A percentile compares a stretch with the other conserved stretches of the same genome.
Conservation (phyloP, 805 yeast genomes). For the Ogataea polymorpha region DNA sequence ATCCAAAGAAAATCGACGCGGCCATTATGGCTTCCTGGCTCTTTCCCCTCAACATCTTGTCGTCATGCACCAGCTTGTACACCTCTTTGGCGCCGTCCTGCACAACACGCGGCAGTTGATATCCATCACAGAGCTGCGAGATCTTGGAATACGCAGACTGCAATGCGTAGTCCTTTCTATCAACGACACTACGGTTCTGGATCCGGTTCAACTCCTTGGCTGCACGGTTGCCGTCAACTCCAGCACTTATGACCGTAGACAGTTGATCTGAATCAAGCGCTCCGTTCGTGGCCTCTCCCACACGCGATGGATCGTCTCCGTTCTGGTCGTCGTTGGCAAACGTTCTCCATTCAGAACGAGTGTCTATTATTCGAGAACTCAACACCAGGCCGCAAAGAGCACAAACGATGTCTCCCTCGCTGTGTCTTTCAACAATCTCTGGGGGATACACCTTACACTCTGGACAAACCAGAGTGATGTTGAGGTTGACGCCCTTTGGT, state of each 20-base stretch:
- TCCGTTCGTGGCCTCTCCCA: conserved; percentile 95
- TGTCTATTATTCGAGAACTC: conserved; percentile 88
- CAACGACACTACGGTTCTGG: conserved; percentile 81
- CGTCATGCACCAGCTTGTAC: conserved; percentile 86
- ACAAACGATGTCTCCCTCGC: conserved; percentile 98
- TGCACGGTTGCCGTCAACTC: conserved; percentile 76
- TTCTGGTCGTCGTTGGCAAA: conserved; percentile 97
- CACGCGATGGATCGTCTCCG: conserved; percentile 98
- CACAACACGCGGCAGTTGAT: conserved; percentile 88
- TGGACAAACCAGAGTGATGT: conserved; percentile 88
- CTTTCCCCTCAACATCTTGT: conserved; percentile 80
- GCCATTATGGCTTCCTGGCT: conserved; percentile 95
- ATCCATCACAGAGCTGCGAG: conserved; percentile 96
- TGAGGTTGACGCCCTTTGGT: conserved; percentile 72
- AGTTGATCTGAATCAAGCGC: conserved; percentile 86
- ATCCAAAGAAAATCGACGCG: conserved; percentile 90
- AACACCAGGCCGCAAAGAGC: conserved; percentile 94
- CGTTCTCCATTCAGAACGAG: conserved; percentile 98
- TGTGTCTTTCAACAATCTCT: conserved; percentile 87
- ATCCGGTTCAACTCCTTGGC: conserved; percentile 92
- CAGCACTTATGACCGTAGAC: conserved; percentile 86
- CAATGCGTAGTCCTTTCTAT: conserved; percentile 81
- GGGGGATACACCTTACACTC: conserved; percentile 97
- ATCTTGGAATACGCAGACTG: conserved; percentile 88
- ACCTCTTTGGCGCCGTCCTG: conserved; percentile 98